phyloP scores from a whole-genome alignment of 2,329 filamentous ascomycete genomes.

The Aspergillus ustus region DNA sequence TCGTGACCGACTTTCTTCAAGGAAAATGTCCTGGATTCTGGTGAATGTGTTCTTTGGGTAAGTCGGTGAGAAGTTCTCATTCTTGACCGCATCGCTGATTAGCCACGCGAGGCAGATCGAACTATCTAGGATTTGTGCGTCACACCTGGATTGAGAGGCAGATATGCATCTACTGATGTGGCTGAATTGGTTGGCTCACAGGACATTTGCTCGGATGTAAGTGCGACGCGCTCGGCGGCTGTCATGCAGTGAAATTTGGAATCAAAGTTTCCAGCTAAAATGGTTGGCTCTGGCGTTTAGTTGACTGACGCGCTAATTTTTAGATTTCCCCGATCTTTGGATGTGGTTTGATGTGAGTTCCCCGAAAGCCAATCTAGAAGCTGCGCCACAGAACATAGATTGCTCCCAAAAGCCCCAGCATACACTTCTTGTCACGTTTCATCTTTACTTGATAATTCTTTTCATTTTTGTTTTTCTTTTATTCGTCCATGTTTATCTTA shows the following conservation, averaged over 20 bases:
- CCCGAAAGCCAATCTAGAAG: conserved; percentile 12
- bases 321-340: conserved; percentile 48
- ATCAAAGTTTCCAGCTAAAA: conserved; percentile 35
- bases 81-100: conserved; percentile 28
- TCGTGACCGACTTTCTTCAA: conserved; percentile 59
- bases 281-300: conserved; percentile 45
- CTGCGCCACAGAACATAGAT: conserved; percentile 30
- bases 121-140: conserved; percentile 64
- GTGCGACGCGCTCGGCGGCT: conserved; percentile 34
- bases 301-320: conserved; percentile 43
- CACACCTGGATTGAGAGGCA: conserved; percentile 18
- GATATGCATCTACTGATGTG: conserved; percentile 38
- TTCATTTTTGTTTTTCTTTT: conserved; percentile 1
- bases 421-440: conserved; percentile 42
- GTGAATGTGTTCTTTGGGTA: conserved; percentile 67
- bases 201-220: conserved; percentile 45
- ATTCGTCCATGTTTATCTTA: background rate
- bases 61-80: conserved; percentile 32
- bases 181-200: conserved; percentile 47
- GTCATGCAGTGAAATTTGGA: conserved; percentile 36
- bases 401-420: conserved; percentile 29
- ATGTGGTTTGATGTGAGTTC: conserved; percentile 45
- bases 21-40: conserved; percentile 64
- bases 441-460: conserved; percentile 15
- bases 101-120: conserved; percentile 47